Evolutionary conservation across 2,329 filamentous ascomycete species (phyloP).

Genomic region (Orbilia blumenaviensis): DNA sequence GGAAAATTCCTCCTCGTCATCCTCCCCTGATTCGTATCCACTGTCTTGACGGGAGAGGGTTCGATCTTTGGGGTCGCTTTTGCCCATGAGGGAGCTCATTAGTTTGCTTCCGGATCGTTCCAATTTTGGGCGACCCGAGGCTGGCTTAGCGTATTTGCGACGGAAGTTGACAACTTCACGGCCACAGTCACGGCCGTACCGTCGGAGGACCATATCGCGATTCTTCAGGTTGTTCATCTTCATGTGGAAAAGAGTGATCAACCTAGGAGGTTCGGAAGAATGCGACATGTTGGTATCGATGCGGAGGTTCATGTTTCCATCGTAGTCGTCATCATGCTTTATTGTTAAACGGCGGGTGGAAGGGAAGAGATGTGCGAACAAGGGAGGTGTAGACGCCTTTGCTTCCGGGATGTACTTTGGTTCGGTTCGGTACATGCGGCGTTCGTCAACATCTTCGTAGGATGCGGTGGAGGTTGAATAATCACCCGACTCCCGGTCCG

Average conservation of each 20-base stretch:
- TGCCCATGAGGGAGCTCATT: constrained; percentile 67
- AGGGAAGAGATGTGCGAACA: constrained; percentile 87
- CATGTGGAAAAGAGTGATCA: constrained; percentile 86
- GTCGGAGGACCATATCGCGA: constrained; percentile 86
- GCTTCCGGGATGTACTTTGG: constrained; percentile 65
- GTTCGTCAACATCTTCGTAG: constrained; percentile 40
- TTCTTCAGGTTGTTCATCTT: constrained; percentile 90
- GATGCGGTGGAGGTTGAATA: constrained; percentile 51
- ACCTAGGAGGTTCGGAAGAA: constrained; percentile 69
- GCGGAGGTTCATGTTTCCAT: constrained; percentile 96
- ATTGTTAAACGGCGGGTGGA: constrained; percentile 82
- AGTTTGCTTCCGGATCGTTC: constrained; percentile 71
- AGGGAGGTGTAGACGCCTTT: constrained; percentile 78
- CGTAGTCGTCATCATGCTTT: constrained; percentile 88
- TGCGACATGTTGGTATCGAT: constrained; percentile 77
- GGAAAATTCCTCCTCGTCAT: constrained; percentile 61
- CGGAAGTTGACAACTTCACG: constrained; percentile 89
- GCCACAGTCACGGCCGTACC: constrained; percentile 91
- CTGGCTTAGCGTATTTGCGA: constrained; percentile 72
- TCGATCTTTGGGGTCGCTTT: constrained; percentile 65
- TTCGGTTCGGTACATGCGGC: constrained; percentile 45
- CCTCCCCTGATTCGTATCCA: constrained; percentile 66
- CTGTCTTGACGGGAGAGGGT: constrained; percentile 69
- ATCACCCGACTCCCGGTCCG: constrained; percentile 44
- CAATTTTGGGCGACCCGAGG: constrained; percentile 65